Evolutionary conservation across 768 basidiomycete genomes (phyloP).

Genomic region (Lactarius hatsudake): DNA sequence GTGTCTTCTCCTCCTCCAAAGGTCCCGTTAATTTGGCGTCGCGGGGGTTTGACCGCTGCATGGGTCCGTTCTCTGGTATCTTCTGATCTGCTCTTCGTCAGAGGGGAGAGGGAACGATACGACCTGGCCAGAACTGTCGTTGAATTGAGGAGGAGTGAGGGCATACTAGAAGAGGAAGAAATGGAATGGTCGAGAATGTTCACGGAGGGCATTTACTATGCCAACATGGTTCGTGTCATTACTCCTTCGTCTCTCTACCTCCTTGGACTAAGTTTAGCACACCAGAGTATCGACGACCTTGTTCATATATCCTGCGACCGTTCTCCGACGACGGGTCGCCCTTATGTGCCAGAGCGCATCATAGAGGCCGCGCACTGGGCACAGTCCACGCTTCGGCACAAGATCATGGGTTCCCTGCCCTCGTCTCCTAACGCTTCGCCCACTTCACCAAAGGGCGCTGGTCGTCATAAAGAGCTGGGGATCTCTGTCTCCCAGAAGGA

Average conservation of each 20-base stretch:
- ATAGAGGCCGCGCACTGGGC: slow-evolving; percentile 82
- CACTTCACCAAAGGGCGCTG: slow-evolving; percentile 35
- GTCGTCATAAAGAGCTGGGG: slow-evolving; percentile 62
- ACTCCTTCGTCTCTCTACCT: slow-evolving; percentile 14
- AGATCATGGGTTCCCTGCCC: slow-evolving; percentile 42
- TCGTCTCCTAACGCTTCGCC: slow-evolving; percentile 38
- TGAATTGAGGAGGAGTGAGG: slow-evolving; percentile 62
- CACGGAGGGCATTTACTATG: slow-evolving; percentile 74
- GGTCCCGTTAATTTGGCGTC: slow-evolving; percentile 65
- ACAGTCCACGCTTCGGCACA: slow-evolving; percentile 63
- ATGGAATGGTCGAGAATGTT: slow-evolving; percentile 69
- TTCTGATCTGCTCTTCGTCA: slow-evolving; percentile 78
- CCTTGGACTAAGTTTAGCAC: slow-evolving; percentile 17
- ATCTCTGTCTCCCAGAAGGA: slow-evolving; percentile 54
- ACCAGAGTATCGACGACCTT: slow-evolving; percentile 75
- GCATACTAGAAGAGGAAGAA: slow-evolving; percentile 62
- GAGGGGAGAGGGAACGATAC: slow-evolving; percentile 77
- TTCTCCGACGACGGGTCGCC: slow-evolving; percentile 64
- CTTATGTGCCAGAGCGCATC: slow-evolving; percentile 64
- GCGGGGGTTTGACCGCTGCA: slow-evolving; percentile 64
- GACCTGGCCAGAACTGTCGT: slow-evolving; percentile 71
- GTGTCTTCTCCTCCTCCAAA: slow-evolving; percentile 22
- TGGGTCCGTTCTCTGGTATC: slow-evolving; percentile 77
- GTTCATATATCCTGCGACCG: slow-evolving; percentile 69
- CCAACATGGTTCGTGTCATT: slow-evolving; percentile 65